A percentile compares a stretch with the other conserved stretches of the same genome.
Evolutionary conservation across 495 filamentous ascomycete genomes (phyloP).

Genomic region (Penicillium crystallinum): DNA sequence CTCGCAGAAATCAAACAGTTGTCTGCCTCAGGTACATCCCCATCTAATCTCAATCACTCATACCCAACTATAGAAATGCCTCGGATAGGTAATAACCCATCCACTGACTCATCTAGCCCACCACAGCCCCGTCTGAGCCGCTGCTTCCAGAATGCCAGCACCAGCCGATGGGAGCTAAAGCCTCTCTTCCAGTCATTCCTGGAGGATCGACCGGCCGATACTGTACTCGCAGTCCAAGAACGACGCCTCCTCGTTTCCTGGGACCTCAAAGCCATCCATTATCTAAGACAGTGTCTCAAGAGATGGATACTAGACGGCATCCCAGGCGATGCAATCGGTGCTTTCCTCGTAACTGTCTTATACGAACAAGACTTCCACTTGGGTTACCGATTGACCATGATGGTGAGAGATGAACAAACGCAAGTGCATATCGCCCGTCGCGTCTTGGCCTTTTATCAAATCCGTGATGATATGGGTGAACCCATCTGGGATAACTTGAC

Average conservation of each 20-base stretch:
- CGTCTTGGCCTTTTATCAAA: not conserved
- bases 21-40: not conserved
- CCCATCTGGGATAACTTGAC: not conserved
- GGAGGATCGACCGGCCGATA: not conserved
- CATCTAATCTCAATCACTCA: not conserved
- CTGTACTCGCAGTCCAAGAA: not conserved
- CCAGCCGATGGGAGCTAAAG: not conserved
- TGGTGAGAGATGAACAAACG: not conserved
- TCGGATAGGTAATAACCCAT: not conserved
- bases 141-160: not conserved
- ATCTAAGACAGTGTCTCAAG: not conserved
- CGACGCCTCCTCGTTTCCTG: not conserved
- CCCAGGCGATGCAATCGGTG: slow-evolving; percentile 6
- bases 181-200: not conserved
- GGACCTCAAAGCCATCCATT: not conserved
- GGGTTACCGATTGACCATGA: not conserved
- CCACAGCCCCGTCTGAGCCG: not conserved
- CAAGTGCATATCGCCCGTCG: not conserved
- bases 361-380: slow-evolving; percentile 1
- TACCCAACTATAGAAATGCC: not conserved
- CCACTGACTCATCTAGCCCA: not conserved
- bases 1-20: too few relatives aligned
- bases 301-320: not conserved
- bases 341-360: slow-evolving; percentile 1
- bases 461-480: not conserved